Conservation (phyloP, 495 filamentous ascomycete species). For the Trichoderma reesei region DNA sequence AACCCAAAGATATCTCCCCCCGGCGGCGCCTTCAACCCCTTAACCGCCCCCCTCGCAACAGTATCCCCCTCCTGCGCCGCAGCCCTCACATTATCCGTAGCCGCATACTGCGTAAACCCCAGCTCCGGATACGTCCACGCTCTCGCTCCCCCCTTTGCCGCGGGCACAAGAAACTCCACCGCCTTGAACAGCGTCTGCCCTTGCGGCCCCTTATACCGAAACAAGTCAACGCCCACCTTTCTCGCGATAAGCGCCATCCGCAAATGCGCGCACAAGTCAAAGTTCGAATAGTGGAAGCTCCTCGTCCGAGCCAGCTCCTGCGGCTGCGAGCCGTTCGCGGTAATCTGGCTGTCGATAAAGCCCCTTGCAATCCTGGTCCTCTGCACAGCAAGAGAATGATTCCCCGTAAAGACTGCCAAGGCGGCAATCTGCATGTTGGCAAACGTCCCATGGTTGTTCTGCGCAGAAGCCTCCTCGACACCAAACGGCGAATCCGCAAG, state of each 20-base stretch:
- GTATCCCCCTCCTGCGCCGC: neutral
- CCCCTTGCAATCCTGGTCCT: neutral
- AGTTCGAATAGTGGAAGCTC: neutral
- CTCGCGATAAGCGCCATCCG: neutral
- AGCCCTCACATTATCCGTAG: neutral
- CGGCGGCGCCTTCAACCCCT: neutral
- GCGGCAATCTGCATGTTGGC: neutral
- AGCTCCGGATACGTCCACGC: neutral
- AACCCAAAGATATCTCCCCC: neutral
- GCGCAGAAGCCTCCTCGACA: neutral
- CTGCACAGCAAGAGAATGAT: neutral
- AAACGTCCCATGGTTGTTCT: neutral
- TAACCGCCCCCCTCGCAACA: neutral
- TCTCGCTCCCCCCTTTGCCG: neutral
- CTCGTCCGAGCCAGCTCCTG: neutral
- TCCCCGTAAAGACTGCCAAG: neutral
- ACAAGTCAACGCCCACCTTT: neutral
- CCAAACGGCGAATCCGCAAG: neutral
- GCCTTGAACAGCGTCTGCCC: neutral
- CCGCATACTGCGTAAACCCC: neutral
- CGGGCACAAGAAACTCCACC: neutral
- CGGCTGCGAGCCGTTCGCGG: neutral
- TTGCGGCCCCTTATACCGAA: neutral
- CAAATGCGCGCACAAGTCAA: neutral
- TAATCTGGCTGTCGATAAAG: neutral